These are phyloP conservation scores for Xylaria curta DNA, from an alignment of 495 filamentous ascomycete species.

Conservation along the genomic window DNA sequence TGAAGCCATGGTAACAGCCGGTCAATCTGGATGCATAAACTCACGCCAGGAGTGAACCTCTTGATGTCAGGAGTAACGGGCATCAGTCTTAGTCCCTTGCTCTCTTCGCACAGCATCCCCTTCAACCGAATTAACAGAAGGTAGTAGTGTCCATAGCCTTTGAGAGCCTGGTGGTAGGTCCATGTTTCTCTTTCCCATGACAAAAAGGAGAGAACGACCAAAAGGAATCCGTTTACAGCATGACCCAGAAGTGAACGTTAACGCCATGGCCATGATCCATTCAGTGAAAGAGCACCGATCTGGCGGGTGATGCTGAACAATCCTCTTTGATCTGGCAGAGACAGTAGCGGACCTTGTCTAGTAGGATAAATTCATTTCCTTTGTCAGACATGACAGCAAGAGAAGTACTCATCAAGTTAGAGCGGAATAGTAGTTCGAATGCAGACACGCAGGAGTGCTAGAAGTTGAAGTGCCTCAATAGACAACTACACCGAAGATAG, in stretches of 20 bases:
- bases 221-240: background rate
- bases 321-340: background rate
- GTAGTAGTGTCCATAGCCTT: background rate
- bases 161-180: background rate
- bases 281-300: background rate
- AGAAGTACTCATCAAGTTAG: background rate
- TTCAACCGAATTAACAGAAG: background rate
- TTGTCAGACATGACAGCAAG: slow-evolving; percentile 1
- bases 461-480: background rate
- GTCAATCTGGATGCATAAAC: background rate
- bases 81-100: background rate
- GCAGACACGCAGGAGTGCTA: background rate
- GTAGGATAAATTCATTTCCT: background rate
- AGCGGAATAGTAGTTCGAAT: background rate
- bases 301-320: background rate
- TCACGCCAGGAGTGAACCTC: background rate
- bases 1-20: background rate
- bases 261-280: background rate
- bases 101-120: background rate
- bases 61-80: background rate
- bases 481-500: background rate
- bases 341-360: background rate
- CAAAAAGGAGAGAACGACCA: background rate
- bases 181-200: background rate
- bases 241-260: background rate